Base-by-base conservation (phyloP, 2,329 filamentous ascomycete species). In the Stagonosporopsis tanaceti region DNA sequence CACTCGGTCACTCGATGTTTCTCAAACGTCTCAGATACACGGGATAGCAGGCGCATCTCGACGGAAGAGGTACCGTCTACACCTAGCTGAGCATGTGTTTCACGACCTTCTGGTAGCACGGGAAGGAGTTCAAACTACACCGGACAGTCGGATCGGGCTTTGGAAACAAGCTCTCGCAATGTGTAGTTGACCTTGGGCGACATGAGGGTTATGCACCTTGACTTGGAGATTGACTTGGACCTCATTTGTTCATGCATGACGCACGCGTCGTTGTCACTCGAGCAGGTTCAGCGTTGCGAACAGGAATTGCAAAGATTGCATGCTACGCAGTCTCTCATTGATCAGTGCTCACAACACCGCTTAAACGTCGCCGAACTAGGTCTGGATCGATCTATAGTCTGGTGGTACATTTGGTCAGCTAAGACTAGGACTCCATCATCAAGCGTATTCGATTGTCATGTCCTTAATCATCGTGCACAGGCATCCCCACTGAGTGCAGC, bases 11-110 rank as follows among this genome's bases (percentile, higher is more conserved):
- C 20, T 40, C 51, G 20, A 52, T 14, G 24, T 47, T 57, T 47
- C 46, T 46, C 45, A 24, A 52, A 46, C 20, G 57, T 62, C 50
- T 60, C 50, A 60, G 46, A 46, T 44, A 47, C 17, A 54, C 25
- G 53, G 47, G 48, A 53, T 4, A 35, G 47, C 47, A 47, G 48
- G 45, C 35, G 46, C 47, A 24, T 41, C 40, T 22, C 14, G 27
- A 22, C 47, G 50, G 46, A 50, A 22, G 20, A 38, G 32, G n/a
- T 45, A 32, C 53, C 50, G 47, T 15, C 25, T 34, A 14, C 32
- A 46, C 6, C 17, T 53, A 22, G n/a, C 27, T 53, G 34, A 40
- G 24, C 25, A 52, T 24, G 25, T 24, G 53, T 51, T 50, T 51
- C 41, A 34, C 28, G n/a, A 20, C 17, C 35, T 42, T 51, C 37